Base-by-base conservation (phyloP, 495 filamentous ascomycete genomes). In the Neurospora pannonica region DNA sequence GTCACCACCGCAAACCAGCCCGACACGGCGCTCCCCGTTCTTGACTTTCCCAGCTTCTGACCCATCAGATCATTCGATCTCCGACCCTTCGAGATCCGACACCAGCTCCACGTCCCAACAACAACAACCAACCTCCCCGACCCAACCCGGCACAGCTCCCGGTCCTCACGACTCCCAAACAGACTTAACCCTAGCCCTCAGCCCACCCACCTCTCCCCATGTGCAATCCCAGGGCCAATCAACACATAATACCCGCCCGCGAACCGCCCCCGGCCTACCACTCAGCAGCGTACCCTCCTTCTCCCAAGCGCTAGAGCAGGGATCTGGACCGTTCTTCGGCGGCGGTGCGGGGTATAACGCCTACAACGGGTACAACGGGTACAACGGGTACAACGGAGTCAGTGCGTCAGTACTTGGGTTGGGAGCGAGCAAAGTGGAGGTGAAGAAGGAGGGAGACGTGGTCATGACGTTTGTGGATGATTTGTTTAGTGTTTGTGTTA, bases 401-500 rank as follows among this genome's bases (percentile, higher is more conserved):
- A n/a, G n/a, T n/a, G 38, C 60, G 17, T 15, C 15, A n/a, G 34
- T 36, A 4, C 24, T 3, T 31, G 78, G 38, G 13, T 19, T 71
- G 10, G 75, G 77, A 0, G 8, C 34, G 28, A 75, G 74, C 9
- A 75, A 60, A 9, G 77, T 76, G n/a, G 77, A 77, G 48, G 79
- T 78, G 5, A 75, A 69, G 19, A 80, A 76, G 62, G 76, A 74
- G 24, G 71, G 71, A n/a, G 79, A 67, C 0, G 28, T 84, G 13
- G 71, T 76, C 13, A 78, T 74, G 69, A 84, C 81, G 46, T 84
- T 85, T 72, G 83, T 83, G 21, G 83, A 85, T 36, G 82, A 84
- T 54, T 72, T 85, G 36, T 81, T 84, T 71, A 74, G 77, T 7
- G 72, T 73, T 28, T 82, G 82, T 71, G 74, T 85, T 37, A 77